These are phyloP conservation scores for Calycina marina DNA, from an alignment of 2,329 filamentous ascomycete genomes.

Conservation along the genomic window DNA sequence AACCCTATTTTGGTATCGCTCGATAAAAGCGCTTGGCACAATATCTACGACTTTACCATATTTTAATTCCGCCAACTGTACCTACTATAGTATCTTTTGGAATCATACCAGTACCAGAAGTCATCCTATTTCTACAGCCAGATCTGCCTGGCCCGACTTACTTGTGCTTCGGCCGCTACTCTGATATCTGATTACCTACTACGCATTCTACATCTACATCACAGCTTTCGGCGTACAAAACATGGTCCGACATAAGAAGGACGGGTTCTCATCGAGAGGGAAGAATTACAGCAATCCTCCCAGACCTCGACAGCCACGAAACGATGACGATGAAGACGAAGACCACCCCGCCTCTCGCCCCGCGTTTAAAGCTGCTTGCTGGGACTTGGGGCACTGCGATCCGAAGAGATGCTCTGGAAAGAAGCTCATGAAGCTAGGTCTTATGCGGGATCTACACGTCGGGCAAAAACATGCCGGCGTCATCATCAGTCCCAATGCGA, in stretches of 20 bases:
- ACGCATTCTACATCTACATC: no score
- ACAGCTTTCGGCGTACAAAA: slow-evolving; percentile 2
- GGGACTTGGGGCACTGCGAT: slow-evolving; percentile 96
- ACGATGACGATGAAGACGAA: slow-evolving; percentile 26
- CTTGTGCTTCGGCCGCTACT: no score
- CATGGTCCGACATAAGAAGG: slow-evolving; percentile 97
- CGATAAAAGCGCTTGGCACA: no score
- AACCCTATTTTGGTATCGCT: no score
- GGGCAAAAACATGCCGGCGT: slow-evolving; percentile 87
- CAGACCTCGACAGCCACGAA: slow-evolving; percentile 37
- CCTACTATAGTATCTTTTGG: no score
- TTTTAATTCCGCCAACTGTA: no score
- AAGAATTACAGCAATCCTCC: slow-evolving; percentile 52
- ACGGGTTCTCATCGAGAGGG: slow-evolving; percentile 50
- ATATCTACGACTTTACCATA: background rate
- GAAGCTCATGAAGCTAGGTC: slow-evolving; percentile 75
- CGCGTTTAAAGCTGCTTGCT: slow-evolving; percentile 83
- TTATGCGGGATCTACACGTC: slow-evolving; percentile 86
- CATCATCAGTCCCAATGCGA: slow-evolving; percentile 90
- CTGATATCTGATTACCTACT: no score
- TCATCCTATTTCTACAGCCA: no score
- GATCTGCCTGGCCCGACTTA: no score
- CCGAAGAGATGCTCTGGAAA: slow-evolving; percentile 95
- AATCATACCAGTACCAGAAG: no score
- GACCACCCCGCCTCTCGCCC: slow-evolving; percentile 27